Base-by-base conservation (phyloP, 352 stramenopile species). In the Pythium dissimile region DNA sequence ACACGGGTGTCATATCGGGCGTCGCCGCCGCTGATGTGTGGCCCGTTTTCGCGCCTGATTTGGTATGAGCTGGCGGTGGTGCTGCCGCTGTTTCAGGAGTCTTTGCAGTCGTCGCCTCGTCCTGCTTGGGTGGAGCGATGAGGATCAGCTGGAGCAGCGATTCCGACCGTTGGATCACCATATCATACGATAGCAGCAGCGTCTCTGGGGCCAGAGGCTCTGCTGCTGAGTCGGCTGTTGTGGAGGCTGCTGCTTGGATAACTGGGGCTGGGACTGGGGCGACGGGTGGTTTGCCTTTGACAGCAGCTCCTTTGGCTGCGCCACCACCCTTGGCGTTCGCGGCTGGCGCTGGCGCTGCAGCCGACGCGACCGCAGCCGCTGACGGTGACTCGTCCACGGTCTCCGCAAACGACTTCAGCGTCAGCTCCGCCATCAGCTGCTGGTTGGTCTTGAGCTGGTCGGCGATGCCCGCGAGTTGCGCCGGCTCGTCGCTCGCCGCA, bases 151-250 rank as follows among this genome's bases (percentile, higher is more conserved):
- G 66, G 13, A 84, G 56, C 39, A 85, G 59, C 4, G 63, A 53
- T 1, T 79, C 64, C 62, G 66, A 79, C 24, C 71, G 75, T 13
- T 80, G 66, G 11, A 86, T 39, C 21, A 82, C 67, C 15, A 68
- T 59, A 15, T 77, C 64, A 48, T 78, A 88, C 38, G 71, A 59
- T 21, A 60, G 64, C 30, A 85, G 44, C 43, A 88, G 44, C 23
- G 79, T 69, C 9, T 74, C 67, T 20, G 77, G 46, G 20, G 62
- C 39, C n/a, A 65, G 31, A 16, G 47, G 37, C 5, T 77, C 60
- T 1, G 63, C 49, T 4, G n/a, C 54, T n/a, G 51, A 58, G 23
- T 63, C 28, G 34, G 51, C 20, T 2, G 38, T 24, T 39, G 61
- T 41, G 5, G n/a, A 23, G 16, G 13, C 15, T n/a, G 11, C 66